Evolutionary conservation across 176 grass and related monocot species (phyloP).

Genomic region (Oryza glaberrima): DNA sequence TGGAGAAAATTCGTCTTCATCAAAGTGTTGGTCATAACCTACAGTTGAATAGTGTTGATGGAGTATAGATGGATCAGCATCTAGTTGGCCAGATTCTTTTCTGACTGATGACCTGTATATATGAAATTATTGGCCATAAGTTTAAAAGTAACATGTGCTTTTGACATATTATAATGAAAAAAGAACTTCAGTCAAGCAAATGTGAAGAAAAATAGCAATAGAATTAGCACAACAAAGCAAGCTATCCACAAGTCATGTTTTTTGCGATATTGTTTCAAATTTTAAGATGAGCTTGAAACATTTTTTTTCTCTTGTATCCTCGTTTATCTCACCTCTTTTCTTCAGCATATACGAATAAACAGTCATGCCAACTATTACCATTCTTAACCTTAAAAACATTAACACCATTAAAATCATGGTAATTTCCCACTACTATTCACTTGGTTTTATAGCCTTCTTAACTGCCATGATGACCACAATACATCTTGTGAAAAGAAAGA

Average conservation of each 20-base stretch:
- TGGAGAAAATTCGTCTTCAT: slow-evolving; percentile 55
- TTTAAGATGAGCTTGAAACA: not conserved
- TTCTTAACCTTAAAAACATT: too few species aligned
- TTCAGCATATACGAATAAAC: too few species aligned
- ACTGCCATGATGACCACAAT: too few species aligned
- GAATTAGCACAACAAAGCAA: not conserved
- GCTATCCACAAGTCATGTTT: not conserved
- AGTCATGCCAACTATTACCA: too few species aligned
- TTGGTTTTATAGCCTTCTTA: too few species aligned
- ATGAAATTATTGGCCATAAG: slow-evolving; percentile 26
- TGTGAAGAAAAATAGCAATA: slow-evolving; percentile 26
- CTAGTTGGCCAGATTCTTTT: slow-evolving; percentile 45
- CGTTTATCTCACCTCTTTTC: too few species aligned
- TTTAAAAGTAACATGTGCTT: slow-evolving; percentile 28
- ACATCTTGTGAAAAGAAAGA: too few species aligned
- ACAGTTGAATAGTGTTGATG: slow-evolving; percentile 47
- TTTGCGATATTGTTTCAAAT: not conserved
- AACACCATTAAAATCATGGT: too few species aligned
- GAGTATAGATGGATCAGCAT: slow-evolving; percentile 49
- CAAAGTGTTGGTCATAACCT: slow-evolving; percentile 48
- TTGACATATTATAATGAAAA: slow-evolving; percentile 1
- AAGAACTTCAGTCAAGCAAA: slow-evolving; percentile 36
- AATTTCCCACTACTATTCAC: too few species aligned
- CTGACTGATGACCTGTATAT: slow-evolving; percentile 57
- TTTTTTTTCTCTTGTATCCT: not conserved